Conservation (phyloP, 192 early-diverging fungal species). For the Rhizophagus clarus region DNA sequence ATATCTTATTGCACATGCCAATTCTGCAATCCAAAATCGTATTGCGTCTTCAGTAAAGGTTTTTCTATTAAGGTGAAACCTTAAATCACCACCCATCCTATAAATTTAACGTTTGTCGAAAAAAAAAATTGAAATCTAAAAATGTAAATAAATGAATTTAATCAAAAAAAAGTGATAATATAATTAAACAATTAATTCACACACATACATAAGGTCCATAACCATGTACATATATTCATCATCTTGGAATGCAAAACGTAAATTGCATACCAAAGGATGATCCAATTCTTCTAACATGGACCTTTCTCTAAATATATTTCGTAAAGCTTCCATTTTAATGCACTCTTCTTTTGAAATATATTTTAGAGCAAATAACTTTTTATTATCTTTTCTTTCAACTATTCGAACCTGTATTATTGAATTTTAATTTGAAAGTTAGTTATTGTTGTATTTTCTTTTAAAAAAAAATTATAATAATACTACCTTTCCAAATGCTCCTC, state of each 20-base stretch:
- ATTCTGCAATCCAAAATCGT: slow-evolving; percentile 87
- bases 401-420: slow-evolving; percentile 67
- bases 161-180: neutral
- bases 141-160: neutral
- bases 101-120: neutral
- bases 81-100: slow-evolving; percentile 83
- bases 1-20: slow-evolving; percentile 78
- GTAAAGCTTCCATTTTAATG: slow-evolving; percentile 80
- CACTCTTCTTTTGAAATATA: slow-evolving; percentile 88
- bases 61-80: slow-evolving; percentile 75
- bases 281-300: slow-evolving; percentile 77
- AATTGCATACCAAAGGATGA: slow-evolving; percentile 67
- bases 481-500: slow-evolving; percentile 91
- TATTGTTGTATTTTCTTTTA: too few species aligned
- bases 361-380: slow-evolving; percentile 78
- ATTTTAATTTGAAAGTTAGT: neutral
- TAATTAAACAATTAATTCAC: slow-evolving; percentile 2
- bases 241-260: slow-evolving; percentile 90
- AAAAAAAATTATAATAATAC: neutral
- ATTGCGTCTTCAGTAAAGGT: slow-evolving; percentile 77
- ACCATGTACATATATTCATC: slow-evolving; percentile 89
- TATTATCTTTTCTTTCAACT: slow-evolving; percentile 72
- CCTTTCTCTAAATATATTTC: slow-evolving; percentile 82
- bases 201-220: slow-evolving; percentile 79
- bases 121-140: neutral